phyloP scores from a whole-genome alignment of 208 protist genomes.

The Leishmania martiniquensis region DNA sequence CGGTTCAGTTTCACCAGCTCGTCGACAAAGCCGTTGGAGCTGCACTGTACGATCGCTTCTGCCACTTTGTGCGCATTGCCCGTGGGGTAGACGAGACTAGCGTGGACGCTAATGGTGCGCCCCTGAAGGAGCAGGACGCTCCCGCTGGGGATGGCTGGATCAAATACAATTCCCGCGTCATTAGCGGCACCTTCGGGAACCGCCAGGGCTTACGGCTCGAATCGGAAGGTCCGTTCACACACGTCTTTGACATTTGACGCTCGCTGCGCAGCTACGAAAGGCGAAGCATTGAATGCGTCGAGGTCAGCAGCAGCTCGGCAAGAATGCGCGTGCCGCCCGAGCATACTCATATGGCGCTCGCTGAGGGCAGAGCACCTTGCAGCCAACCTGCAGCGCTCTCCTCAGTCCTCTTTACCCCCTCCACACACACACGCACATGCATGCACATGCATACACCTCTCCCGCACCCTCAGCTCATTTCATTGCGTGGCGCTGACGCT shows the following conservation, averaged over 20 bases:
- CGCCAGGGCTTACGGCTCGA: constrained; percentile 75
- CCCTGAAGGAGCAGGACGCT: constrained; percentile 17
- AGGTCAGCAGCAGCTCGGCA: background rate
- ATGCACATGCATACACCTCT: too few relatives aligned
- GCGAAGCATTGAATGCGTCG: constrained; percentile 2
- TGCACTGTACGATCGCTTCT: constrained; percentile 67
- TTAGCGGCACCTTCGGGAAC: constrained; percentile 86
- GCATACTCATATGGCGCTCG: background rate
- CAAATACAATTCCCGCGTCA: constrained; percentile 51
- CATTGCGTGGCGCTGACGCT: too few relatives aligned
- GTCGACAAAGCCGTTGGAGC: constrained; percentile 60
- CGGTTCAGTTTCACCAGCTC: constrained; percentile 82
- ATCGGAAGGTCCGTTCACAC: constrained; percentile 83
- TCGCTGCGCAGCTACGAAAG: background rate
- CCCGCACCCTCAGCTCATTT: too few relatives aligned
- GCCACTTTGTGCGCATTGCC: constrained; percentile 51
- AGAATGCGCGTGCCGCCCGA: background rate
- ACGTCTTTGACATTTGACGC: constrained; percentile 75
- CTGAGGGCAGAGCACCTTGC: background rate
- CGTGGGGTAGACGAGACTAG: constrained; percentile 46
- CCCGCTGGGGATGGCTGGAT: constrained; percentile 36
- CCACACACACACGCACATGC: too few relatives aligned
- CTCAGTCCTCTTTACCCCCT: background rate
- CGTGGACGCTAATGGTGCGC: constrained; percentile 59
- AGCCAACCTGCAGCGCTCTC: background rate